A percentile compares a stretch with the other conserved stretches of the same genome.
Conservation (phyloP, 441 rosid species). For the Euphorbia celastroides region DNA sequence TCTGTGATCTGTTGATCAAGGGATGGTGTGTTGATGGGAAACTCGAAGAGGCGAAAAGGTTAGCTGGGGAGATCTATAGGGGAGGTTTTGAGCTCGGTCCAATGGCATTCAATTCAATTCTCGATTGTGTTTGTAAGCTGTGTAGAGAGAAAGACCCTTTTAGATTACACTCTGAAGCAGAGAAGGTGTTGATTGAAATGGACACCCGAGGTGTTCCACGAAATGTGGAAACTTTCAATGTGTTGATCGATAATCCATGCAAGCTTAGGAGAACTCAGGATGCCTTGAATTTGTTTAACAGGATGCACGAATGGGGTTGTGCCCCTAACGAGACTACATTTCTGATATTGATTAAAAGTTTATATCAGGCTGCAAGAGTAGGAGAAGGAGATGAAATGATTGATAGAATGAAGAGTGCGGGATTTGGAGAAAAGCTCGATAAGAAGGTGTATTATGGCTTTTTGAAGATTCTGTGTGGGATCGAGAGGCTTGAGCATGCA, state of each 20-base stretch:
- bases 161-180: conserved; percentile 52
- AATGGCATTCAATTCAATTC: conserved; percentile 57
- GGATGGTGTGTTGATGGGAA: conserved; percentile 91
- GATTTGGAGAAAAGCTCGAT: conserved; percentile 43
- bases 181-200: conserved; percentile 82
- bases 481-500: conserved; percentile 94
- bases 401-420: conserved; percentile 78
- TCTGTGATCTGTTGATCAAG: conserved; percentile 72
- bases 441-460: conserved; percentile 63
- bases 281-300: conserved; percentile 58
- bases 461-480: conserved; percentile 75
- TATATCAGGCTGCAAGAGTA: conserved; percentile 81
- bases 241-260: conserved; percentile 64
- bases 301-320: conserved; percentile 92
- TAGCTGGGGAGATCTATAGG: conserved; percentile 89
- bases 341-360: conserved; percentile 62
- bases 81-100: conserved; percentile 90
- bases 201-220: conserved; percentile 78
- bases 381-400: conserved; percentile 95
- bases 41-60: conserved; percentile 74
- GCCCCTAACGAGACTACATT: conserved; percentile 55
- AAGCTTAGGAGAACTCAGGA: conserved; percentile 80
- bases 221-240: conserved; percentile 76
- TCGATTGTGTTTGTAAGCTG: conserved; percentile 83
- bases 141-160: conserved; percentile 84